Evolutionary conservation across 208 protist genomes (phyloP).

Genomic region (Kentomonas sorsogonicus): DNA sequence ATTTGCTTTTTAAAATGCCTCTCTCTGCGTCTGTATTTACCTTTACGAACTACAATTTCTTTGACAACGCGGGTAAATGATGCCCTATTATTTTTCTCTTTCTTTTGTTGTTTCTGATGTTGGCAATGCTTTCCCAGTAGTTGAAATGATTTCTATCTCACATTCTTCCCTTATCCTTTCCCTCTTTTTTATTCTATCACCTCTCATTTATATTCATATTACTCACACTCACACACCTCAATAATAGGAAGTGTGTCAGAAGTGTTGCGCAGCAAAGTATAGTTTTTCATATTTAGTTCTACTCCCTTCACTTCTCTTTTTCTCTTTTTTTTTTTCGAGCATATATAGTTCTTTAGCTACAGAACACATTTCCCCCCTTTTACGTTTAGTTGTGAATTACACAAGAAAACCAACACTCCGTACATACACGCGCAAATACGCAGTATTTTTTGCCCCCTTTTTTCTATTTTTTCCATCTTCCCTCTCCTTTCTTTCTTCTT

Average conservation of each 20-base stretch:
- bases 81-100: neutral
- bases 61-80: no score
- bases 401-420: neutral
- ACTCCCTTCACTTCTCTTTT: neutral
- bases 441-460: neutral
- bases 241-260: neutral
- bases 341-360: neutral
- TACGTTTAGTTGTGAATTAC: neutral
- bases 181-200: neutral
- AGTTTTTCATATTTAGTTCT: neutral
- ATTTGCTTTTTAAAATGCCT: neutral
- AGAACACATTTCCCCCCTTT: neutral
- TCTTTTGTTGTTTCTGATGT: neutral
- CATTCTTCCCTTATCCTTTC: neutral
- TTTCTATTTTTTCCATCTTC: neutral
- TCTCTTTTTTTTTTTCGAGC: neutral
- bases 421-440: neutral
- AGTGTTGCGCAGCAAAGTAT: neutral
- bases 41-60: no score
- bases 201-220: neutral
- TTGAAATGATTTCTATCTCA: neutral
- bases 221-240: neutral
- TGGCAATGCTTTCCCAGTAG: neutral
- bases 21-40: neutral
- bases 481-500: neutral